Conservation (phyloP, 192 early-diverging fungal species). For the Entophlyctis luteolus region DNA sequence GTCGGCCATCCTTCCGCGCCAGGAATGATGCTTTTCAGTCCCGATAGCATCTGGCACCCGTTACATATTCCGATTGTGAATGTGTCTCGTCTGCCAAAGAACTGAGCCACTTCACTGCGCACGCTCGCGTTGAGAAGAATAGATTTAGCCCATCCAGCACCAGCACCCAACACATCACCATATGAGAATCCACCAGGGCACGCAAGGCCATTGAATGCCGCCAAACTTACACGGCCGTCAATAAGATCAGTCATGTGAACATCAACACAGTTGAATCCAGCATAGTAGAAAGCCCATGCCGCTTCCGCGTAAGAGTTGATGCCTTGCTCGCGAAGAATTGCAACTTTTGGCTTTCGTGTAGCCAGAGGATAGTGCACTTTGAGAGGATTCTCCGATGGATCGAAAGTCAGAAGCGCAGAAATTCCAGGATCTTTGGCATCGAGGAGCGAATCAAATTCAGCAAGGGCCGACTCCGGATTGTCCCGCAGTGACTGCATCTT, state of each 20-base stretch:
- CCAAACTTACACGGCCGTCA: slow-evolving; percentile 41
- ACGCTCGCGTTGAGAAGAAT: slow-evolving; percentile 72
- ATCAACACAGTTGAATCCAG: slow-evolving; percentile 93
- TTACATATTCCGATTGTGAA: slow-evolving; percentile 98
- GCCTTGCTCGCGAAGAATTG: slow-evolving; percentile 95
- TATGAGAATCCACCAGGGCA: slow-evolving; percentile 98
- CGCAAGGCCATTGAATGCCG: slow-evolving; percentile 80
- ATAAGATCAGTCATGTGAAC: slow-evolving; percentile 98
- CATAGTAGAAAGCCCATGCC: slow-evolving; percentile 87
- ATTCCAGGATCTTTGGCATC: slow-evolving; percentile 76
- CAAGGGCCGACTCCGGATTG: slow-evolving; percentile 77
- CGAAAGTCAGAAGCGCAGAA: slow-evolving; percentile 73
- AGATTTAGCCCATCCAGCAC: slow-evolving; percentile 93
- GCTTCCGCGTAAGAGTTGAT: slow-evolving; percentile 94
- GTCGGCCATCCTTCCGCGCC: slow-evolving; percentile 84
- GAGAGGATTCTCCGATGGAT: slow-evolving; percentile 43
- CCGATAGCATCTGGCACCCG: slow-evolving; percentile 95
- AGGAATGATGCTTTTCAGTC: slow-evolving; percentile 84
- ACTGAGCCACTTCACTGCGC: slow-evolving; percentile 68
- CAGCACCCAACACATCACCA: slow-evolving; percentile 99
- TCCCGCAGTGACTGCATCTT: slow-evolving; percentile 86
- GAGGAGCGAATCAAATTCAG: slow-evolving; percentile 74
- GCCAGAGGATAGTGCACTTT: slow-evolving; percentile 27
- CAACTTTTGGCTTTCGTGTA: slow-evolving; percentile 70
- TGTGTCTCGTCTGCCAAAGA: slow-evolving; percentile 83